A percentile compares a stretch with the other conserved stretches of the same genome.
These are phyloP conservation scores for Lasiodiplodia sp. DNA, from an alignment of 2,329 filamentous ascomycete species.

Conservation along the genomic window DNA sequence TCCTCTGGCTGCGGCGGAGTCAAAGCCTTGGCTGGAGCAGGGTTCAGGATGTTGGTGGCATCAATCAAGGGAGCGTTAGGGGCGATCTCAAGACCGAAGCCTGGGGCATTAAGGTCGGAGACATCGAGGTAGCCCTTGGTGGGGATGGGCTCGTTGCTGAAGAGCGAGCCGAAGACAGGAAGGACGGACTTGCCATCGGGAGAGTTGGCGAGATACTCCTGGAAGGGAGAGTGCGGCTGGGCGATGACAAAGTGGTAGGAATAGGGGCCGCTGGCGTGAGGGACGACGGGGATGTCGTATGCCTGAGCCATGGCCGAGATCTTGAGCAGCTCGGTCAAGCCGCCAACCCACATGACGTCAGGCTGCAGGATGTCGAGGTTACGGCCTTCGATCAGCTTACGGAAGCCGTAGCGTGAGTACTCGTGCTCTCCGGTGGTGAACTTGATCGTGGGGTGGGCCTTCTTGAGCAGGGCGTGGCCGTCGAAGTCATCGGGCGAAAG, in stretches of 20 bases:
- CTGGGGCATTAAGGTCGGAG: conserved; percentile 82
- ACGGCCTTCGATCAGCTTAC: conserved; percentile 88
- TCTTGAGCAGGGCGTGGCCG: conserved; percentile 88
- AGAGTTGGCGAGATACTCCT: conserved; percentile 94
- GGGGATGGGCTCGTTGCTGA: conserved; percentile 89
- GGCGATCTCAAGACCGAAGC: conserved; percentile 88
- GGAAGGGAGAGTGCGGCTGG: conserved; percentile 91
- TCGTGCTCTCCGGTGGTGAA: conserved; percentile 98
- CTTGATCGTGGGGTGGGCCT: conserved; percentile 86
- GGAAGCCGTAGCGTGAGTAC: conserved; percentile 92
- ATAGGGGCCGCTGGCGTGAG: conserved; percentile 93
- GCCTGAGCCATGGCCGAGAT: conserved; percentile 87
- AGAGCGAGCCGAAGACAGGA: conserved; percentile 91
- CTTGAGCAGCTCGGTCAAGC: conserved; percentile 89
- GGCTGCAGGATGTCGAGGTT: conserved; percentile 95
- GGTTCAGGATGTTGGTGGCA: conserved; percentile 74
- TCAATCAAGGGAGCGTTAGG: conserved; percentile 81
- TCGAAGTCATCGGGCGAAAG: conserved; percentile 90
- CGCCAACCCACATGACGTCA: conserved; percentile 97
- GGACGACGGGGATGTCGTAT: conserved; percentile 93
- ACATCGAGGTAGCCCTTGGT: conserved; percentile 81
- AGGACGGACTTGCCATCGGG: conserved; percentile 88
- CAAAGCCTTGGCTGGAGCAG: conserved; percentile 60
- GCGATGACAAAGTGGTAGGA: conserved; percentile 96
- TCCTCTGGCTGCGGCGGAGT: conserved; percentile 23